Percentiles rank a stretch among this genome's conserved stretches.
phyloP scores from a whole-genome alignment of 306 rosid genomes.

The Castanospermum australe region DNA sequence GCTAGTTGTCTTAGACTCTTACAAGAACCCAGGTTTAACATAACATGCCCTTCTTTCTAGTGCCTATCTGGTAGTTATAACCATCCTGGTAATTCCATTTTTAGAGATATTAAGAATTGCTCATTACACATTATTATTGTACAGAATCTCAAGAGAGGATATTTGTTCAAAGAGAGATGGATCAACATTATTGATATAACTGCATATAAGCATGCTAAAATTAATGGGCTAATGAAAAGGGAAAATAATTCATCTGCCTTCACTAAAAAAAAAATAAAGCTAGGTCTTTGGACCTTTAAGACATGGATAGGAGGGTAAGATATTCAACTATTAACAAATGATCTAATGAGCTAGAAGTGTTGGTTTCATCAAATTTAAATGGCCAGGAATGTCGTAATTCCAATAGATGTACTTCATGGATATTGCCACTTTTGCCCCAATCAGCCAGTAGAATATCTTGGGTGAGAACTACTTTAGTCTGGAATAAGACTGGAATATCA shows the following conservation, averaged over 20 bases:
- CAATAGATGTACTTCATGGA: slow-evolving; percentile 10
- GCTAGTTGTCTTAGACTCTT: neutral
- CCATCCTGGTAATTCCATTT: neutral
- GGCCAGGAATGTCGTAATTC: neutral
- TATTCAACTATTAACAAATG: neutral
- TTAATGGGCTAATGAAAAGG: neutral
- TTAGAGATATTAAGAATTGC: neutral
- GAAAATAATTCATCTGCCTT: neutral
- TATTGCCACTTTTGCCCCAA: slow-evolving; percentile 9
- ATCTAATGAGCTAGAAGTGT: neutral
- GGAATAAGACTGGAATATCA: neutral
- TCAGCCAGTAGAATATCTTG: neutral
- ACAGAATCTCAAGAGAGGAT: neutral
- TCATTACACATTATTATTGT: neutral
- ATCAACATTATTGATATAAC: neutral
- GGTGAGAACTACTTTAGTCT: neutral
- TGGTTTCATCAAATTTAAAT: slow-evolving; percentile 4
- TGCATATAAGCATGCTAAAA: neutral
- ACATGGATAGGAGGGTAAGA: slow-evolving; percentile 5
- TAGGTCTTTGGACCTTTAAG: neutral
- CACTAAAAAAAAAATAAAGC: neutral
- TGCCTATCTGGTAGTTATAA: neutral
- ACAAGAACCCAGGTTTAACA: neutral
- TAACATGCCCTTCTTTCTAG: neutral
- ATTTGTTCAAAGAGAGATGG: neutral